phyloP scores from a whole-genome alignment of 352 stramenopile genomes.

The Pythium diclinum region DNA sequence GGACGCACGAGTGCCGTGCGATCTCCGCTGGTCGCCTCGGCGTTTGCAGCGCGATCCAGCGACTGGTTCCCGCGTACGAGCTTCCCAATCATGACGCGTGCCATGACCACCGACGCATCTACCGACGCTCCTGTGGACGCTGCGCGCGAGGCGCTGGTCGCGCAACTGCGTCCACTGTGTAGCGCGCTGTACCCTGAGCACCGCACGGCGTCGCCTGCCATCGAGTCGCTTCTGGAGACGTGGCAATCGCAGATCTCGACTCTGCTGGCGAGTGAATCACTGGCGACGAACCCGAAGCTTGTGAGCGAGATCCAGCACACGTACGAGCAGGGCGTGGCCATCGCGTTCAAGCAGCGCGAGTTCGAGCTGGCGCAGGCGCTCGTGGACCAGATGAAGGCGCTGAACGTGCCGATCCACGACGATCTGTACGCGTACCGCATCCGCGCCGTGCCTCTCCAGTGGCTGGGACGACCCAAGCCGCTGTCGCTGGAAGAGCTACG shows the following conservation, averaged over 20 bases:
- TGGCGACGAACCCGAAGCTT: slow-evolving; percentile 13
- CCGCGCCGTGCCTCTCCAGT: slow-evolving; percentile 50
- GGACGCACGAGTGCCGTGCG: background rate
- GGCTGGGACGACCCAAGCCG: slow-evolving; percentile 25
- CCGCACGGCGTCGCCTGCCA: slow-evolving; percentile 25
- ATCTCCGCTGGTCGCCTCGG: background rate
- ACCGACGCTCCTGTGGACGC: background rate
- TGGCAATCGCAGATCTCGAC: slow-evolving; percentile 36
- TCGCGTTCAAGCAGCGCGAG: slow-evolving; percentile 70
- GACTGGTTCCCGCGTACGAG: background rate
- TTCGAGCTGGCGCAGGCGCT: slow-evolving; percentile 44
- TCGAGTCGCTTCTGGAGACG: slow-evolving; percentile 27
- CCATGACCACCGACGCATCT: background rate
- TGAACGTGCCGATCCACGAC: slow-evolving; percentile 34
- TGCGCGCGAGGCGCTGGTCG: slow-evolving; percentile 29
- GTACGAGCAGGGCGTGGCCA: slow-evolving; percentile 67
- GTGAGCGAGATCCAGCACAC: slow-evolving; percentile 35
- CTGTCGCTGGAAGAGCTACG: slow-evolving; percentile 39
- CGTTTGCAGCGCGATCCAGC: background rate
- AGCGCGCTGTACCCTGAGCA: slow-evolving; percentile 51
- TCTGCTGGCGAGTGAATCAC: slow-evolving; percentile 20
- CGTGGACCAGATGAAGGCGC: slow-evolving; percentile 43
- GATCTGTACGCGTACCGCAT: slow-evolving; percentile 51
- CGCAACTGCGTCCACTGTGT: slow-evolving; percentile 47
- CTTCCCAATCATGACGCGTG: background rate